phyloP scores from a whole-genome alignment of 495 filamentous ascomycete species.

The Elasticomyces elasticus region DNA sequence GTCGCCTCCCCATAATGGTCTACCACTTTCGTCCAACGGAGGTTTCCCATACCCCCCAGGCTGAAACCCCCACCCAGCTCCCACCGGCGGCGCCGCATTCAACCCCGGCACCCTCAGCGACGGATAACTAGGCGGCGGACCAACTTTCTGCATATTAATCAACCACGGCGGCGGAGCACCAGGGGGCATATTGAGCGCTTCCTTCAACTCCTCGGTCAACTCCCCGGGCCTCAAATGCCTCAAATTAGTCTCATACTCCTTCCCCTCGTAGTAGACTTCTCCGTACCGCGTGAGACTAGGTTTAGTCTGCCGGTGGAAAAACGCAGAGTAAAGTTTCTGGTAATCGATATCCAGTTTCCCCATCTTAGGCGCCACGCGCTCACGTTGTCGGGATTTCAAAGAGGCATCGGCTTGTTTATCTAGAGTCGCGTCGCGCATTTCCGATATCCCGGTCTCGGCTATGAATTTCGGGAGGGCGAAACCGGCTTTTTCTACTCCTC shows the following conservation, averaged over 20 bases:
- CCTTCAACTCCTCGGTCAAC: constrained; percentile 77
- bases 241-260: constrained; percentile 94
- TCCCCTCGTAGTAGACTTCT: constrained; percentile 97
- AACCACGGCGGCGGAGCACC: constrained; percentile 94
- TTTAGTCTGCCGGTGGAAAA: constrained; percentile 95
- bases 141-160: constrained; percentile 89
- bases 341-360: constrained; percentile 97
- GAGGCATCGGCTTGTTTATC: constrained; percentile 88
- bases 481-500: constrained; percentile 88
- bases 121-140: constrained; percentile 87
- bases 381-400: constrained; percentile 89
- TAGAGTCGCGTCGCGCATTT: constrained; percentile 92
- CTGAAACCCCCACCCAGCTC: constrained; percentile 90
- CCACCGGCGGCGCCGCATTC: constrained; percentile 89
- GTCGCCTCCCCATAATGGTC: constrained; percentile 85
- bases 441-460: constrained; percentile 89
- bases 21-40: constrained; percentile 81
- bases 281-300: constrained; percentile 88
- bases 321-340: constrained; percentile 93
- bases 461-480: constrained; percentile 95
- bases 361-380: constrained; percentile 92
- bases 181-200: constrained; percentile 87
- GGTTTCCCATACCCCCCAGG: constrained; percentile 95
- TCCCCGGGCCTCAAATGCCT: constrained; percentile 83
- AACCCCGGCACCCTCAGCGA: constrained; percentile 85